Conservation (phyloP, 371 early-diverging fungal genomes). For the Mortierella sp. region DNA sequence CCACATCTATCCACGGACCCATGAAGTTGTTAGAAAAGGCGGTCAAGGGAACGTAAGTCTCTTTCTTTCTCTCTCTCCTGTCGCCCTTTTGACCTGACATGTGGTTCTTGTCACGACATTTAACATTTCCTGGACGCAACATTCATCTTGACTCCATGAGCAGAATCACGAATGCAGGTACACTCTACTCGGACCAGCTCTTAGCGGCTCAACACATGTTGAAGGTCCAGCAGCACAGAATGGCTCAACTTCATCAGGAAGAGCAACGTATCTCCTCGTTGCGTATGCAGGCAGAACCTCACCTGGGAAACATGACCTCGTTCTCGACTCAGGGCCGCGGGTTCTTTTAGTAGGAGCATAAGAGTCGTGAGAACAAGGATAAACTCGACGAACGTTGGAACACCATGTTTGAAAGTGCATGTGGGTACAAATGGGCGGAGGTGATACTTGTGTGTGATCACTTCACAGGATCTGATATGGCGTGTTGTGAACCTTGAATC, state of each 20-base stretch:
- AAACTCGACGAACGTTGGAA: no score
- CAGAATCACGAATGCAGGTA: conserved; percentile 37
- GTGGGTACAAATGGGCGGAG: no score
- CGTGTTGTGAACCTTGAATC: no score
- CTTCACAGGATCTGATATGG: no score
- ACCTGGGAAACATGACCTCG: conserved; percentile 21
- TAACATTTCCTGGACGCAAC: no score
- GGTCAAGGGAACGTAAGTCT: conserved; percentile 51
- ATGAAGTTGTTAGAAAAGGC: conserved; percentile 44
- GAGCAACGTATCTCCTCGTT: conserved; percentile 39
- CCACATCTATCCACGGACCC: conserved; percentile 37
- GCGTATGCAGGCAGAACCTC: conserved; percentile 29
- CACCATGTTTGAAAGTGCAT: no score
- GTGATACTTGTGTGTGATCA: no score
- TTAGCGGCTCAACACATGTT: conserved; percentile 45
- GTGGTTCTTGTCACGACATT: no score
- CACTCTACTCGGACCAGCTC: conserved; percentile 41
- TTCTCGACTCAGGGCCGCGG: conserved; percentile 34
- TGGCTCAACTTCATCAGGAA: conserved; percentile 39
- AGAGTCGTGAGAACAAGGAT: no score
- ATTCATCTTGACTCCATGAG: not conserved
- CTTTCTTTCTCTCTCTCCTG: not conserved
- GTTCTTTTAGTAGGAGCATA: conserved; percentile 18
- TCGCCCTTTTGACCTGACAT: not conserved
- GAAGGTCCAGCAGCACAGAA: conserved; percentile 45